Conservation (phyloP, 2,329 filamentous ascomycete species). For the Fusarium longipes region DNA sequence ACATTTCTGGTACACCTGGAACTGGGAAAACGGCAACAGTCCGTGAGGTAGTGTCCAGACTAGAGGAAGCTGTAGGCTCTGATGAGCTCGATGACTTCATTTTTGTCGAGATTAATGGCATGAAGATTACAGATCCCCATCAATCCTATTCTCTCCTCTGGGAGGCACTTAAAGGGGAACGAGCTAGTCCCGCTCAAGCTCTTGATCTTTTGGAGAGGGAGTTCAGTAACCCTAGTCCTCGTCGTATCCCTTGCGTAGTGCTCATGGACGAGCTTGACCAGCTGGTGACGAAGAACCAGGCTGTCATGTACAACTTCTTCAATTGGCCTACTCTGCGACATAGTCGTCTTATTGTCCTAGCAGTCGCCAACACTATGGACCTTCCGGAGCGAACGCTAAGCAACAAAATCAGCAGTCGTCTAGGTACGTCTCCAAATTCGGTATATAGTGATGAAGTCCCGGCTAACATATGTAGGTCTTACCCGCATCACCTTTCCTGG, state of each 20-base stretch:
- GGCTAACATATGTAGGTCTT: constrained; percentile 62
- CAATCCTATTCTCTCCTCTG: constrained; percentile 95
- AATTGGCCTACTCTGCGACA: constrained; percentile 96
- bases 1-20: constrained; percentile 98
- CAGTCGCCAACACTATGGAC: constrained; percentile 99
- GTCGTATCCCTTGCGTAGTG: constrained; percentile 93
- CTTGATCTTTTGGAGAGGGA: constrained; percentile 91
- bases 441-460: neutral
- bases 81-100: constrained; percentile 99
- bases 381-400: constrained; percentile 93
- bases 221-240: constrained; percentile 89
- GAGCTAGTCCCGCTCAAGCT: constrained; percentile 91
- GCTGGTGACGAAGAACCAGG: constrained; percentile 96
- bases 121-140: constrained; percentile 99
- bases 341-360: constrained; percentile 92
- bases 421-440: constrained; percentile 60
- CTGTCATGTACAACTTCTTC: constrained; percentile 99
- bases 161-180: constrained; percentile 94
- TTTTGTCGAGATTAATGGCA: constrained; percentile 99
- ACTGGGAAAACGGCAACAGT: constrained; percentile 98
- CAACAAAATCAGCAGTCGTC: constrained; percentile 96
- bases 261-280: constrained; percentile 99
- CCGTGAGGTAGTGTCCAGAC: constrained; percentile 88
- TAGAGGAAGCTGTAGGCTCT: constrained; percentile 86
- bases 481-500: constrained; percentile 97